phyloP scores from a whole-genome alignment of 2,329 filamentous ascomycete species.

The Scedosporium apiospermum region DNA sequence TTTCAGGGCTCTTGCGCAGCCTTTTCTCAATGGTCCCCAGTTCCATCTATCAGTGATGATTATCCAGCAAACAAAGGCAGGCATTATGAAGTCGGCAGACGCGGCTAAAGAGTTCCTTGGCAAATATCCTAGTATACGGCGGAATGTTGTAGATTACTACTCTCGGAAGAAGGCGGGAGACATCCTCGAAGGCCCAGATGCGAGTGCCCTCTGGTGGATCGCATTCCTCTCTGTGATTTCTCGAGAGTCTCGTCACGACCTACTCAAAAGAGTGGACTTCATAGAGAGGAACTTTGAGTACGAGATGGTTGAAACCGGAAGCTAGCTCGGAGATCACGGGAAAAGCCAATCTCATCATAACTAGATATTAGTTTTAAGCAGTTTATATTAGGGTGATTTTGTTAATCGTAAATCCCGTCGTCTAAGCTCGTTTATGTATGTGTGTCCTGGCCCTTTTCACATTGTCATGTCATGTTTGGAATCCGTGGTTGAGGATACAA shows the following conservation, averaged over 20 bases:
- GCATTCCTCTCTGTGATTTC: slow-evolving; percentile 5
- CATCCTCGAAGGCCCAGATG: slow-evolving; percentile 9
- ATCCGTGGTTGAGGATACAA: too few relatives aligned
- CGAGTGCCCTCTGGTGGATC: slow-evolving; percentile 11
- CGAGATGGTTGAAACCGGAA: not conserved
- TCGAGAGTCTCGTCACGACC: not conserved
- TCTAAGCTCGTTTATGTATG: too few relatives aligned
- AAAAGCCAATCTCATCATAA: too few relatives aligned
- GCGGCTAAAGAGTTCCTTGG: slow-evolving; percentile 7
- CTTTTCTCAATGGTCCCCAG: slow-evolving; percentile 13
- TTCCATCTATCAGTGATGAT: slow-evolving; percentile 11
- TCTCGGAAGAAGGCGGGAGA: slow-evolving; percentile 9
- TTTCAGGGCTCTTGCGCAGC: slow-evolving; percentile 12
- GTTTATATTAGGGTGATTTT: too few relatives aligned
- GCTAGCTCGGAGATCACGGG: too few relatives aligned
- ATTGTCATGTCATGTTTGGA: too few relatives aligned
- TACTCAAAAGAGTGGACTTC: not conserved
- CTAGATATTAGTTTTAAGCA: too few relatives aligned
- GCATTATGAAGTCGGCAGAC: slow-evolving; percentile 10
- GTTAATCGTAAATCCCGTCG: too few relatives aligned
- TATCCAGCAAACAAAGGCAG: slow-evolving; percentile 8
- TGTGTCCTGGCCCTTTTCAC: too few relatives aligned
- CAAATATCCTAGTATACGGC: slow-evolving; percentile 5
- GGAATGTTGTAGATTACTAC: slow-evolving; percentile 10
- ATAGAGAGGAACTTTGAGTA: slow-evolving; percentile 1